A percentile compares a stretch with the other conserved stretches of the same genome.
phyloP scores from a whole-genome alignment of 129 eudicot species.

The carrot (Daucus carota) region DH1_v3.0 NC_030385.2:7598001-7598500 shows the following conservation, averaged over 20 bases:
- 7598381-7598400: constrained; percentile 14
- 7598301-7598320: neutral
- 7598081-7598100: neutral
- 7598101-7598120: constrained; percentile 18
- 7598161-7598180: constrained; percentile 8
- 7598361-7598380: constrained; percentile 17
- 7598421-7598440: neutral
- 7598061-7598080: neutral
- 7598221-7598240: constrained; percentile 11
- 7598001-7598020: constrained; percentile 7
- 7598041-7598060: constrained; percentile 3
- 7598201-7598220: constrained; percentile 5
- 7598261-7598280: constrained; percentile 2
- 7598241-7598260: constrained; percentile 20
- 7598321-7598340: neutral
- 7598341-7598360: constrained; percentile 31
- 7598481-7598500: constrained; percentile 19
- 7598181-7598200: constrained; percentile 27
- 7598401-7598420: neutral
- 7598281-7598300: neutral
- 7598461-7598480: constrained; percentile 18
- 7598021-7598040: no score
- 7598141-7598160: constrained; percentile 1
- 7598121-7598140: constrained; percentile 46
- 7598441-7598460: constrained; percentile 15